Percentiles rank a stretch among this genome's conserved stretches.
phyloP scores from a whole-genome alignment of 1,284 basidiomycete species.

The Takashimella koratensis region DNA sequence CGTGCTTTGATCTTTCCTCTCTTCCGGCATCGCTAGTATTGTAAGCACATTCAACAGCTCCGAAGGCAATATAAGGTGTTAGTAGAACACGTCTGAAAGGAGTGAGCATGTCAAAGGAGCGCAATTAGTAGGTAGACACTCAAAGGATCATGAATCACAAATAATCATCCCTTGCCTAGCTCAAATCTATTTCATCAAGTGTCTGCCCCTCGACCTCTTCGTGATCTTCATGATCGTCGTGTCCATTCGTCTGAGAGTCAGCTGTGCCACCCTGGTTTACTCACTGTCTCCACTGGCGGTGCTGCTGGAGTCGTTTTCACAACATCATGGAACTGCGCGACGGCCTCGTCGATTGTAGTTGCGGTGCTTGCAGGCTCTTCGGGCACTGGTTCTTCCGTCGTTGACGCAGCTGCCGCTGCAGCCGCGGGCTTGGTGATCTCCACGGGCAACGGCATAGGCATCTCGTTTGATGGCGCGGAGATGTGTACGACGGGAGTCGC shows the following conservation, averaged over 20 bases:
- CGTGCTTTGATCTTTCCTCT: too few relatives aligned
- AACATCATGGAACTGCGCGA: conserved; percentile 28
- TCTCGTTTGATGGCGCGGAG: conserved; percentile 1
- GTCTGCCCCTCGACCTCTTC: conserved; percentile 11
- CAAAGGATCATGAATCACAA: too few relatives aligned
- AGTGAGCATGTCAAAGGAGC: too few relatives aligned
- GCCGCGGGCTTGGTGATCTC: conserved; percentile 1
- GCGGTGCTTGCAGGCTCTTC: conserved; percentile 9
- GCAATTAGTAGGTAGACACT: too few relatives aligned
- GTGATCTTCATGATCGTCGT: conserved; percentile 19
- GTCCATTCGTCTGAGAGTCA: conserved; percentile 5
- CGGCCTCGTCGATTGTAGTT: conserved; percentile 33
- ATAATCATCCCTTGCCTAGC: too few relatives aligned
- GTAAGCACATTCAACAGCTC: too few relatives aligned
- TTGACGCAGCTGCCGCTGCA: too few relatives aligned
- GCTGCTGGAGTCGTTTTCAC: conserved; percentile 12
- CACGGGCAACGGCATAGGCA: not conserved
- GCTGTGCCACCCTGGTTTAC: not conserved
- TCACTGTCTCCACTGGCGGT: conserved; percentile 2
- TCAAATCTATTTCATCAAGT: conserved; percentile 32
- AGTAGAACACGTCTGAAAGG: too few relatives aligned
- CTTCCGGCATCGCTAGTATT: too few relatives aligned
- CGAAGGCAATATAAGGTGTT: too few relatives aligned
- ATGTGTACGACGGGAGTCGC: not conserved
- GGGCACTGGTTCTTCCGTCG: not conserved